Evolutionary conservation across 306 rosid species (phyloP).

Genomic region (Fragaria iinumae): DNA sequence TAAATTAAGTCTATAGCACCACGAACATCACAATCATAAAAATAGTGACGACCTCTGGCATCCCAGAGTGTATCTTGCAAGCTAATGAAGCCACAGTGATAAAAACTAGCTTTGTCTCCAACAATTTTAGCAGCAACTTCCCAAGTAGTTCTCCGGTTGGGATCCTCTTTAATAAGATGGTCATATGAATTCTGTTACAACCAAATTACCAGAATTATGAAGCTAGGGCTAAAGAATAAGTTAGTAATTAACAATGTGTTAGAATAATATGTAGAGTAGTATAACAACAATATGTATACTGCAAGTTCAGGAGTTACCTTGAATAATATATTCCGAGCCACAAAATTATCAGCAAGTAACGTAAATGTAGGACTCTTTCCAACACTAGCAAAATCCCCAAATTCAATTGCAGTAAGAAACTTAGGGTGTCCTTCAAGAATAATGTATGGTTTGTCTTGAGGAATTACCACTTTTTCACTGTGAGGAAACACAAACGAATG

Average conservation of each 20-base stretch:
- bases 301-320: neutral
- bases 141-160: neutral
- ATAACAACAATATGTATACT: neutral
- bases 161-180: neutral
- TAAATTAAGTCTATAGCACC: conserved; percentile 30
- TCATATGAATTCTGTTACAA: conserved; percentile 6
- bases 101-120: conserved; percentile 30
- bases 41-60: conserved; percentile 25
- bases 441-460: conserved; percentile 31
- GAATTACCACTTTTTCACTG: conserved; percentile 38
- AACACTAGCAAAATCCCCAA: conserved; percentile 2
- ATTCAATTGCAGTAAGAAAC: neutral
- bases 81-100: conserved; percentile 14
- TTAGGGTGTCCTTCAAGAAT: conserved; percentile 30
- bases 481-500: neutral
- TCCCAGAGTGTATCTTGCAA: conserved; percentile 31
- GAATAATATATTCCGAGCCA: conserved; percentile 16
- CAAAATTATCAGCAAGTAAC: conserved; percentile 15
- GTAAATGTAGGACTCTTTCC: conserved; percentile 7
- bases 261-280: neutral
- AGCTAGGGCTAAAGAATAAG: neutral
- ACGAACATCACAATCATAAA: conserved; percentile 15
- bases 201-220: neutral
- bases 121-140: neutral
- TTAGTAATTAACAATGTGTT: neutral